Percentiles rank a stretch among this genome's conserved stretches.
Conservation (phyloP, 2,329 filamentous ascomycete genomes). For the Colletotrichum theobromicola region DNA sequence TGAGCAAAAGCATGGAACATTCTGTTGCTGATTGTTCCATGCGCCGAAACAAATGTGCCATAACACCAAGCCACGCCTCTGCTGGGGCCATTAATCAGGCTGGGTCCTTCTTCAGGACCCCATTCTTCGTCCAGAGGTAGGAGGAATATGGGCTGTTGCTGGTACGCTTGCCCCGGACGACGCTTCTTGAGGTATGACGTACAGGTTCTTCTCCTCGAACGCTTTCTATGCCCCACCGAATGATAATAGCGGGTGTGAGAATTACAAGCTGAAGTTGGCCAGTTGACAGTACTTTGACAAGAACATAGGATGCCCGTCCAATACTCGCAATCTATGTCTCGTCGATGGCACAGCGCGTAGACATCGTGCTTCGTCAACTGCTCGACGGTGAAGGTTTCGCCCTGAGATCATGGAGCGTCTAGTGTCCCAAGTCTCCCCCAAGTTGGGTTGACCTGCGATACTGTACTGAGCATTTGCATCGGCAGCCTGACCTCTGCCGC, state of each 20-base stretch:
- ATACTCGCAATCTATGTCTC: too few species aligned
- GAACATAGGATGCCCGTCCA: too few species aligned
- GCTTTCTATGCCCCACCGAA: too few species aligned
- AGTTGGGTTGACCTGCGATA: background rate
- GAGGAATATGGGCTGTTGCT: too few species aligned
- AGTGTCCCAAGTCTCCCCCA: background rate
- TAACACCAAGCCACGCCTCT: background rate
- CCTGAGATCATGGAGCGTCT: background rate
- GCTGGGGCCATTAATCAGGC: background rate
- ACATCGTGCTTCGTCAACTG: background rate
- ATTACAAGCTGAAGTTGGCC: too few species aligned
- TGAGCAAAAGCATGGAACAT: background rate
- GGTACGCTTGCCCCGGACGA: too few species aligned
- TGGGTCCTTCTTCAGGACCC: background rate
- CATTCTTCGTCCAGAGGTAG: background rate
- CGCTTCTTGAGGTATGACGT: too few species aligned
- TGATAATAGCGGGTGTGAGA: too few species aligned
- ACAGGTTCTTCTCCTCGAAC: too few species aligned
- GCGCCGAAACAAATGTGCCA: background rate
- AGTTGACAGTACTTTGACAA: too few species aligned
- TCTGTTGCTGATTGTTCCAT: background rate
- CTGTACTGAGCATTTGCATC: background rate
- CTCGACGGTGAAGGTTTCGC: background rate
- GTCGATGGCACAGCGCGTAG: background rate
- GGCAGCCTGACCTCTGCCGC: background rate